Evolutionary conservation across 805 yeast species (phyloP).

Genomic region (Wickerhamomyces hampshirensis): DNA sequence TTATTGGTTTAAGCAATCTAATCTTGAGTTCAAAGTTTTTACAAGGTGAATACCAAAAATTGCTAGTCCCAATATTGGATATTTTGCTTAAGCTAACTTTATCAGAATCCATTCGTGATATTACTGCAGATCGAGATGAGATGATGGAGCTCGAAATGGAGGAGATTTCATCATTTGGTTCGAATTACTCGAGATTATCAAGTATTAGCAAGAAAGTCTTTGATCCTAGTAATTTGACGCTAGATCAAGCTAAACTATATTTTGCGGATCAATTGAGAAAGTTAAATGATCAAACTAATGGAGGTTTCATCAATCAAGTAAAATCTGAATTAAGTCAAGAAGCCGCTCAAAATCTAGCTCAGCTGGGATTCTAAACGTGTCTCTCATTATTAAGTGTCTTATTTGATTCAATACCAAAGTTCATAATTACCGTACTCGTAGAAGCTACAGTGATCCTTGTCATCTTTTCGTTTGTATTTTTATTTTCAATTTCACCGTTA

Average conservation of each 20-base stretch:
- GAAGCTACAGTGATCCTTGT: too few relatives aligned
- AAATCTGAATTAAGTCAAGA: constrained; percentile 17
- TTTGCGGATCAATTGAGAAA: constrained; percentile 16
- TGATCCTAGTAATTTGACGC: constrained; percentile 50
- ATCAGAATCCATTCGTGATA: constrained; percentile 32
- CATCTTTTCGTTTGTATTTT: too few relatives aligned
- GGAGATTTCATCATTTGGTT: constrained; percentile 80
- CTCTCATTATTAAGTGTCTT: neutral
- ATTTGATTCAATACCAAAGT: too few relatives aligned
- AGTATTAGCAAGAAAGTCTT: constrained; percentile 54
- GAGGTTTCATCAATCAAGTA: constrained; percentile 14
- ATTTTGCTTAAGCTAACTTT: constrained; percentile 35
- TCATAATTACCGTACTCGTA: too few relatives aligned
- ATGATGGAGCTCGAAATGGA: constrained; percentile 48
- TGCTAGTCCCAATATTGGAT: constrained; percentile 39
- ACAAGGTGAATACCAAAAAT: constrained; percentile 37
- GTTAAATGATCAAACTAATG: constrained; percentile 17
- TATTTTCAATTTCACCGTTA: too few relatives aligned
- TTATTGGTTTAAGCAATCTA: constrained; percentile 45
- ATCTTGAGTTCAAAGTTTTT: constrained; percentile 30
- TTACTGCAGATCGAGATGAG: constrained; percentile 31
- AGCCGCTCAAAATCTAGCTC: constrained; percentile 11
- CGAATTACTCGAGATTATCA: constrained; percentile 71
- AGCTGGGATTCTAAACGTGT: constrained; percentile 15
- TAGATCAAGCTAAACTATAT: constrained; percentile 15